These are phyloP conservation scores for Conidiobolus coronatus DNA, from an alignment of 371 early-diverging fungal species.

Conservation along the genomic window DNA sequence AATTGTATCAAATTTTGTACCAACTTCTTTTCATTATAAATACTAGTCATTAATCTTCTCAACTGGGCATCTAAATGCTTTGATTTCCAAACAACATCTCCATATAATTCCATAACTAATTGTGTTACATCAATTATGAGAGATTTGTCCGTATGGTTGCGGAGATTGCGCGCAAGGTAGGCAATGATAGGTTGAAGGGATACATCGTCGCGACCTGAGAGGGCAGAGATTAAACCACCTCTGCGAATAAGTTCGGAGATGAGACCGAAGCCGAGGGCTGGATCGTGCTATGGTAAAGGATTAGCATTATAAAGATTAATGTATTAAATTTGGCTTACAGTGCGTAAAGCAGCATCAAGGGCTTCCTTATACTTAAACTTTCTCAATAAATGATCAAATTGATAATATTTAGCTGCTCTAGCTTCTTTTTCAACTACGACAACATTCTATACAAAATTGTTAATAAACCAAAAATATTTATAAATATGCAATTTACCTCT, in stretches of 20 bases:
- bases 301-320: not conserved
- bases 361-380: conserved; percentile 52
- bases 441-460: not conserved
- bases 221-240: conserved; percentile 48
- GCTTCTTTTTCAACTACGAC: conserved; percentile 17
- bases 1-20: no score
- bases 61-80: no score
- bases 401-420: conserved; percentile 3
- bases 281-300: not conserved
- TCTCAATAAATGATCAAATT: no score
- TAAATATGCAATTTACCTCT: not conserved
- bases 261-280: conserved; percentile 21
- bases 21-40: no score
- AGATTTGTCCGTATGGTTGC: conserved; percentile 48
- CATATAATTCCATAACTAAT: conserved; percentile 10
- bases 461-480: not conserved
- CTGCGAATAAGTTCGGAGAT: conserved; percentile 69
- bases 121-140: conserved; percentile 53
- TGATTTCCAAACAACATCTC: no score
- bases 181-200: conserved; percentile 54
- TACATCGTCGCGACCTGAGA: conserved; percentile 71
- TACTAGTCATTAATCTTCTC: no score
- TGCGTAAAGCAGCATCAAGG: conserved; percentile 40
- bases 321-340: not conserved
- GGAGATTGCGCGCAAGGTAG: conserved; percentile 52